These are phyloP conservation scores for Boletus vinaceobasis DNA, from an alignment of 768 basidiomycete genomes.

Conservation along the genomic window DNA sequence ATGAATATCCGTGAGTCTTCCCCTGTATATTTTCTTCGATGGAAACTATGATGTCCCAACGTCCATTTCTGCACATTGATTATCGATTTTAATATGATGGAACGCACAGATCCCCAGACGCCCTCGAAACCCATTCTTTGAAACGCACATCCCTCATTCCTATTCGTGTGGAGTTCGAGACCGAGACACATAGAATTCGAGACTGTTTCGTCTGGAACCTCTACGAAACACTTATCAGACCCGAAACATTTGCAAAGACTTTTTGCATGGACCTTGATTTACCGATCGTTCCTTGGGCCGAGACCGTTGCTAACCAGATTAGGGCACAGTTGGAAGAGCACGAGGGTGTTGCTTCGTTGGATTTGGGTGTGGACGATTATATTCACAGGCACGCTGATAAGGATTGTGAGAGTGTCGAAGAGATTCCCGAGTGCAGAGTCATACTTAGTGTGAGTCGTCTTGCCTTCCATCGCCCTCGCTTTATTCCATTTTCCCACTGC, in stretches of 20 bases:
- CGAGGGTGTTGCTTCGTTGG: slow-evolving; percentile 76
- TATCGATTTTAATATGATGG: slow-evolving; percentile 15
- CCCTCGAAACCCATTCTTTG: slow-evolving; percentile 60
- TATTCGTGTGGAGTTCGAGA: slow-evolving; percentile 94
- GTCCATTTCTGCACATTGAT: slow-evolving; percentile 19
- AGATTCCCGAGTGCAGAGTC: slow-evolving; percentile 75
- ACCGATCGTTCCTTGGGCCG: slow-evolving; percentile 59
- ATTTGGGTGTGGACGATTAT: slow-evolving; percentile 47
- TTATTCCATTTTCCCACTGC: slow-evolving; percentile 9
- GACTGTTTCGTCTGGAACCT: slow-evolving; percentile 97
- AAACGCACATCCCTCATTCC: slow-evolving; percentile 66
- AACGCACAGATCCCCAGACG: slow-evolving; percentile 55
- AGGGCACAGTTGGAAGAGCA: slow-evolving; percentile 89
- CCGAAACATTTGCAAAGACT: slow-evolving; percentile 77
- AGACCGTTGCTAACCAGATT: slow-evolving; percentile 83
- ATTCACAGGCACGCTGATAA: slow-evolving; percentile 12
- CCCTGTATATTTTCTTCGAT: slow-evolving; percentile 1
- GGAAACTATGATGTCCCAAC: slow-evolving; percentile 4
- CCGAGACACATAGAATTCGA: slow-evolving; percentile 84
- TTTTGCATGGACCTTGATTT: slow-evolving; percentile 91
- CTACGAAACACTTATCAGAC: slow-evolving; percentile 81
- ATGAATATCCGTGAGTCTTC: slow-evolving; percentile 70
- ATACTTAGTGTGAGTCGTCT: slow-evolving; percentile 62
- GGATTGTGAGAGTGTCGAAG: slow-evolving; percentile 51
- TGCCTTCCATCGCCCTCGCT: slow-evolving; percentile 1